phyloP scores from a whole-genome alignment of 2,329 filamentous ascomycete species.

The Sphaerulina vaccinii region DNA sequence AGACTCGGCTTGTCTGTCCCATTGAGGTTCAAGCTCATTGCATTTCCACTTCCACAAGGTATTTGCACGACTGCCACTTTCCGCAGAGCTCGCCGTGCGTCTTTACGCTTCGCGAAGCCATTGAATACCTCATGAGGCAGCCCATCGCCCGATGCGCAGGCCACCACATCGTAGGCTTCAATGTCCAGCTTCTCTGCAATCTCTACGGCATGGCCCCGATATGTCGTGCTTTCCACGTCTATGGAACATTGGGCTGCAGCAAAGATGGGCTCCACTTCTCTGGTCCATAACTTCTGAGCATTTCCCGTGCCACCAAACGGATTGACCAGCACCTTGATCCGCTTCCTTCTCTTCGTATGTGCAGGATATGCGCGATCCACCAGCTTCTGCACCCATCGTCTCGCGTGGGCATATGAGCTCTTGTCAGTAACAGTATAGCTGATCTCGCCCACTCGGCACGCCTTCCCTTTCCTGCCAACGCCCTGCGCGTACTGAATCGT shows the following conservation, averaged over 20 bases:
- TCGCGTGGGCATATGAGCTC: slow-evolving; percentile 49
- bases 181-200: slow-evolving; percentile 75
- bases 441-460: slow-evolving; percentile 61
- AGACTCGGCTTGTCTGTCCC: slow-evolving; percentile 73
- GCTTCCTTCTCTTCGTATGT: slow-evolving; percentile 64
- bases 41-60: slow-evolving; percentile 92
- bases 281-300: slow-evolving; percentile 70
- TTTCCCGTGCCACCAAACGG: slow-evolving; percentile 82
- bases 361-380: slow-evolving; percentile 68
- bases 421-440: slow-evolving; percentile 59
- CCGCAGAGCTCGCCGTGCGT: slow-evolving; percentile 71
- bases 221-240: slow-evolving; percentile 69
- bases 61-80: slow-evolving; percentile 82
- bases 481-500: slow-evolving; percentile 70
- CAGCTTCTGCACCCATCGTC: slow-evolving; percentile 64
- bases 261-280: slow-evolving; percentile 77
- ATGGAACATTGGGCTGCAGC: slow-evolving; percentile 75
- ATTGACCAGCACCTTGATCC: slow-evolving; percentile 86
- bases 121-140: slow-evolving; percentile 94
- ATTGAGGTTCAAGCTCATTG: slow-evolving; percentile 84
- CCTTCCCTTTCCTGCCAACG: slow-evolving; percentile 52
- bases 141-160: slow-evolving; percentile 89
- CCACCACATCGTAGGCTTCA: slow-evolving; percentile 77
- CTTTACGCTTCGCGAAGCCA: slow-evolving; percentile 72
- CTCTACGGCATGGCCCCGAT: slow-evolving; percentile 73